Evolutionary conservation across 2,329 filamentous ascomycete species (phyloP).

Genomic region (Venturiaceae sp.): DNA sequence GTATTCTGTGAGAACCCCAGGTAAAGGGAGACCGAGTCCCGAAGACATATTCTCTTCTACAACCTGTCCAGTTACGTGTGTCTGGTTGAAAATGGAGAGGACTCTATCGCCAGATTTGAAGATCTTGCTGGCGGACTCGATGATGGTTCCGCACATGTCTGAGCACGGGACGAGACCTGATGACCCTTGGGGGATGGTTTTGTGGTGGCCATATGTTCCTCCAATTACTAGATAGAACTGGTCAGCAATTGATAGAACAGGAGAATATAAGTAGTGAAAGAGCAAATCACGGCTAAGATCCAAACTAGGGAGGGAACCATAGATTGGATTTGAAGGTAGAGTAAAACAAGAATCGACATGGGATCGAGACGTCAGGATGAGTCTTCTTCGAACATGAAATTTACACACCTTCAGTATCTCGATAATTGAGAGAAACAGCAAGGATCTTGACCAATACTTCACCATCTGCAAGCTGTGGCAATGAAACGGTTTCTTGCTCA

Average conservation of each 20-base stretch:
- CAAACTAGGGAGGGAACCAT: too few relatives aligned
- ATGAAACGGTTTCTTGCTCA: constrained; percentile 14
- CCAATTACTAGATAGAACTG: neutral
- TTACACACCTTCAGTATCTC: constrained; percentile 6
- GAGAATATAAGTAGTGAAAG: neutral
- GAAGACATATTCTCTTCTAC: constrained; percentile 16
- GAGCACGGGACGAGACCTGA: constrained; percentile 28
- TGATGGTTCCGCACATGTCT: constrained; percentile 3
- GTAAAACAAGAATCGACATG: neutral
- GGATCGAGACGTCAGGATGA: too few relatives aligned
- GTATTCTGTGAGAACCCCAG: constrained; percentile 60
- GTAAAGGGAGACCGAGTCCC: constrained; percentile 59
- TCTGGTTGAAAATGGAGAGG: constrained; percentile 21
- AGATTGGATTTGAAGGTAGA: neutral
- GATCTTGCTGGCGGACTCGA: neutral
- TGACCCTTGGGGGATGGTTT: constrained; percentile 33
- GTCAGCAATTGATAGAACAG: neutral
- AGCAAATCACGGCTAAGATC: too few relatives aligned
- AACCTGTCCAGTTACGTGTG: constrained; percentile 33
- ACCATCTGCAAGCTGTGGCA: constrained; percentile 56
- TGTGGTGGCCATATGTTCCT: constrained; percentile 22
- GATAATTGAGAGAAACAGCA: constrained; percentile 3
- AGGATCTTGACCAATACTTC: constrained; percentile 60
- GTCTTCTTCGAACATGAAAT: neutral
- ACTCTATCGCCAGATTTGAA: constrained; percentile 4